Percentiles rank a stretch among this genome's conserved stretches.
These are phyloP conservation scores for Mycothermus thermophilus DNA, from an alignment of 495 filamentous ascomycete genomes.

Conservation along the genomic window DNA sequence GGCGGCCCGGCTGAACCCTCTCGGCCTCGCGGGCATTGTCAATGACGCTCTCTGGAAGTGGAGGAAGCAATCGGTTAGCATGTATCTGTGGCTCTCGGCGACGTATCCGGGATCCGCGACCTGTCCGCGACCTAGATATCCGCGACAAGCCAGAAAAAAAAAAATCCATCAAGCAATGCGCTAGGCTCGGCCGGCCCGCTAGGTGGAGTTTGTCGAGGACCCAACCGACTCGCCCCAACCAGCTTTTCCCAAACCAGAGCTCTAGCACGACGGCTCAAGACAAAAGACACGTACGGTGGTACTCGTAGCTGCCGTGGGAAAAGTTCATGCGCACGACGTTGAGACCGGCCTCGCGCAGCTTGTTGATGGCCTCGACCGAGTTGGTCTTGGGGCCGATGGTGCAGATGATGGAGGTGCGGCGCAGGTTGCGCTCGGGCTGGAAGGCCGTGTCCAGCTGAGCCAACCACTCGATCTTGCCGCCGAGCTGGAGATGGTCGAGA, in stretches of 20 bases:
- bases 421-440: constrained; percentile 70
- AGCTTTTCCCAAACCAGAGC: too few relatives aligned
- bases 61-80: too few relatives aligned
- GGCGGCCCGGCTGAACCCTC: constrained; percentile 57
- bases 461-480: constrained; percentile 86
- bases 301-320: constrained; percentile 88
- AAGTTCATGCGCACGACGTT: constrained; percentile 99
- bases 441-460: constrained; percentile 61
- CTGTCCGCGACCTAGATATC: too few relatives aligned
- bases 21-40: constrained; percentile 85
- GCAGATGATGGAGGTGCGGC: constrained; percentile 95
- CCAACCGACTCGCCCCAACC: too few relatives aligned
- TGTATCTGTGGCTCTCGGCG: too few relatives aligned
- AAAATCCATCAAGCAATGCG: too few relatives aligned
- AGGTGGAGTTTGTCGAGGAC: too few relatives aligned
- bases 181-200: too few relatives aligned
- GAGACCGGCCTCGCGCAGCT: constrained; percentile 74
- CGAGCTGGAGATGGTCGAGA: constrained; percentile 64
- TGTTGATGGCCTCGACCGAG: constrained; percentile 89
- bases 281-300: constrained; percentile 17
- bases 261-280: too few relatives aligned
- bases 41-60: constrained; percentile 69
- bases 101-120: too few relatives aligned
- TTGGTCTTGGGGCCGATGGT: constrained; percentile 99
- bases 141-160: too few relatives aligned